Evolutionary conservation across 352 stramenopile genomes (phyloP).

Genomic region (Phytophthora fragariaefolia): DNA sequence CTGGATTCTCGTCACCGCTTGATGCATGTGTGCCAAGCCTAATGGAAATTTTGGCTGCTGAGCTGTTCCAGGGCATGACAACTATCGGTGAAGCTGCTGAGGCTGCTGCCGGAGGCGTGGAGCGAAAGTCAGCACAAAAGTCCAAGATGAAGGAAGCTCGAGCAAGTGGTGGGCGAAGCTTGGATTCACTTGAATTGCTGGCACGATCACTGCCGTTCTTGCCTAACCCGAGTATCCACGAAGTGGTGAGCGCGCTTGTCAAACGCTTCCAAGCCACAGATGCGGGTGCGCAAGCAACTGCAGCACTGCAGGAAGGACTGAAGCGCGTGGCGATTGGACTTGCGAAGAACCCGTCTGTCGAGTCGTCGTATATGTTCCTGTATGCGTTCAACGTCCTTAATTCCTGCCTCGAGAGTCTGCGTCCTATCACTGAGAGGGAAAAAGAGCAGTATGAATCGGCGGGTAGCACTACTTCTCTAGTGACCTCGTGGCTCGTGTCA

Average conservation of each 20-base stretch:
- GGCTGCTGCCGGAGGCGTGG: constrained; percentile 40
- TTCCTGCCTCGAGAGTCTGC: constrained; percentile 75
- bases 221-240: constrained; percentile 83
- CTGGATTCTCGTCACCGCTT: constrained; percentile 64
- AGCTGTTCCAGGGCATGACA: constrained; percentile 80
- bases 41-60: constrained; percentile 81
- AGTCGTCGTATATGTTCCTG: constrained; percentile 86
- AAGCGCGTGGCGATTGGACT: constrained; percentile 81
- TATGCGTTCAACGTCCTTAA: constrained; percentile 88
- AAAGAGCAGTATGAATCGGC: constrained; percentile 63
- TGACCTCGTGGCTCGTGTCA: constrained; percentile 80
- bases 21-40: constrained; percentile 83
- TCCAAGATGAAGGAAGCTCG: constrained; percentile 92
- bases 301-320: constrained; percentile 79
- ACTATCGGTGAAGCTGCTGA: constrained; percentile 41
- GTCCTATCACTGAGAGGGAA: constrained; percentile 68
- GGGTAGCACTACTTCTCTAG: constrained; percentile 39
- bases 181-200: constrained; percentile 84
- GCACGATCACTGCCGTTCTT: constrained; percentile 86
- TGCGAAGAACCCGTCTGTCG: constrained; percentile 83
- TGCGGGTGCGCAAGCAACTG: constrained; percentile 54
- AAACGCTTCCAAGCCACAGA: constrained; percentile 73
- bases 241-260: constrained; percentile 75
- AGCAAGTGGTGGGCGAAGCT: constrained; percentile 63
- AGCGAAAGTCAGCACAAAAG: constrained; percentile 64